A percentile compares a stretch with the other conserved stretches of the same genome.
Evolutionary conservation across 23 red algal genomes (phyloP).

Genomic region (Gracilaria gracilis): DNA sequence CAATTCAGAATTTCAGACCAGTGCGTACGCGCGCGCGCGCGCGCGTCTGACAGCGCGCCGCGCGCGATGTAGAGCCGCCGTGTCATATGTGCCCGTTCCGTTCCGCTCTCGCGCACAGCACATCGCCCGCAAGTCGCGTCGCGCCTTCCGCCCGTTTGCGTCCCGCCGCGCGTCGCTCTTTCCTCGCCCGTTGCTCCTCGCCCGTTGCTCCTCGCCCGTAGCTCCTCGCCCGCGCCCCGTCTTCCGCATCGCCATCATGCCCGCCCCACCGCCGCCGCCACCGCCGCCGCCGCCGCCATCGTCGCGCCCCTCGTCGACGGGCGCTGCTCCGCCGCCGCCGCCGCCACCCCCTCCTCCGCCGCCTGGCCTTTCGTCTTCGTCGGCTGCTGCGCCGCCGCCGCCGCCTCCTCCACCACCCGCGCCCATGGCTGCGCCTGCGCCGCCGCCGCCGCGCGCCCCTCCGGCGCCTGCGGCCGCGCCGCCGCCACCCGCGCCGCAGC

Average conservation of each 20-base stretch:
- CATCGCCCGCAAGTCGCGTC: background rate
- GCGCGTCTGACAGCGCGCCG: background rate
- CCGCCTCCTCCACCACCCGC: slow-evolving; percentile 6
- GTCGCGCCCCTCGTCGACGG: background rate
- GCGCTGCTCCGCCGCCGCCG: background rate
- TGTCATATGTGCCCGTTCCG: too few relatives aligned
- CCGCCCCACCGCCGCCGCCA: slow-evolving; percentile 9
- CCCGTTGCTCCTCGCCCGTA: background rate
- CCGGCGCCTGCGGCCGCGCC: background rate
- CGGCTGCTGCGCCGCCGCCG: slow-evolving; percentile 2
- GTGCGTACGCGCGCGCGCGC: too few relatives aligned
- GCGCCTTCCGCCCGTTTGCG: background rate
- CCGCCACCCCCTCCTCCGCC: slow-evolving; percentile 50
- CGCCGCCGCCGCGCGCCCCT: slow-evolving; percentile 1
- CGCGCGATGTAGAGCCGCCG: slow-evolving; percentile 13
- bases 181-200: background rate
- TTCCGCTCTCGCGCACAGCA: too few relatives aligned
- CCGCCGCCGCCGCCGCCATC: slow-evolving; percentile 51
- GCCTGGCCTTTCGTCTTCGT: background rate
- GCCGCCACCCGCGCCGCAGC: background rate
- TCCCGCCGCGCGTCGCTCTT: background rate
- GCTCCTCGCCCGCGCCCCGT: background rate
- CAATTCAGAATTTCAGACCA: too few relatives aligned
- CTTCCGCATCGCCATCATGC: background rate
- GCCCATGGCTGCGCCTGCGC: background rate